phyloP scores from a whole-genome alignment of 1,284 basidiomycete species.

The Austropuccinia psidii region DNA sequence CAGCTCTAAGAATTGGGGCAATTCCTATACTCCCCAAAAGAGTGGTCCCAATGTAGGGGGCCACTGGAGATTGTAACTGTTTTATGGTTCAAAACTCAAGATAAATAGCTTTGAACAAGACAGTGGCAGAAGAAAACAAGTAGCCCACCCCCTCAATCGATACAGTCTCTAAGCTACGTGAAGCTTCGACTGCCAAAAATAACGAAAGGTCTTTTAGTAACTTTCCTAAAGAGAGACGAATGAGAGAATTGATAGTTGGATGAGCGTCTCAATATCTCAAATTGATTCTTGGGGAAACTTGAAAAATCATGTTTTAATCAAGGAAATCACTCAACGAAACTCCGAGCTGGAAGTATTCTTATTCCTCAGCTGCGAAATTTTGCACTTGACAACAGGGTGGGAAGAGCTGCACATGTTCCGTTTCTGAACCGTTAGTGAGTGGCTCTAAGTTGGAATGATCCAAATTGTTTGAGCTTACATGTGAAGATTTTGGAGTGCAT shows the following conservation, averaged over 20 bases:
- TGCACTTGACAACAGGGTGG: constrained; percentile 65
- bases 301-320: constrained; percentile 39
- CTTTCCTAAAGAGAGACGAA: constrained; percentile 3
- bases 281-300: too few species aligned
- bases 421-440: too few species aligned
- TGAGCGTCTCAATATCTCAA: too few species aligned
- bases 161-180: constrained; percentile 57
- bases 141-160: constrained; percentile 58
- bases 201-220: constrained; percentile 61
- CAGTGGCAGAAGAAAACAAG: too few species aligned
- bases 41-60: constrained; percentile 49
- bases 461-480: too few species aligned
- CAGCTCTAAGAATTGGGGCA: constrained; percentile 83
- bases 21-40: constrained; percentile 63
- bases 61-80: constrained; percentile 49
- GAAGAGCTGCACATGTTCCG: too few species aligned
- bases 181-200: constrained; percentile 67
- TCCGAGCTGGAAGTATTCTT: constrained; percentile 60
- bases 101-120: too few species aligned
- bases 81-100: too few species aligned
- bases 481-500: too few species aligned
- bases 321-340: constrained; percentile 54
- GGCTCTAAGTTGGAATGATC: too few species aligned
- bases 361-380: constrained; percentile 63
- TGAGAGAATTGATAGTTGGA: neutral